A percentile compares a stretch with the other conserved stretches of the same genome.
phyloP scores from a whole-genome alignment of 192 early-diverging fungal species.

The Backusella circina region DNA sequence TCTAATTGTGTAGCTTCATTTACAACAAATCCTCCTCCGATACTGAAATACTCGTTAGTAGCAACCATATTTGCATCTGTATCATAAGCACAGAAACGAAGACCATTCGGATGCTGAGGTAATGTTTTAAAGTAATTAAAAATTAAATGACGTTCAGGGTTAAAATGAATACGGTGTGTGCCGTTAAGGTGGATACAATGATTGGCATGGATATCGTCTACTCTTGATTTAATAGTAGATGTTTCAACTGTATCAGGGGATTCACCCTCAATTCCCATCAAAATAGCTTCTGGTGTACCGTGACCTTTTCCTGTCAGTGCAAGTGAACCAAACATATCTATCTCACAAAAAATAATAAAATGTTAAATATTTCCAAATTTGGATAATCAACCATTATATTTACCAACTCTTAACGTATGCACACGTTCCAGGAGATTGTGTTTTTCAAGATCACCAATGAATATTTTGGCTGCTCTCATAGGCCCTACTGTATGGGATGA shows the following conservation, averaged over 20 bases:
- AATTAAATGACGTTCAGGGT: constrained; percentile 79
- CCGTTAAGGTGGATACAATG: constrained; percentile 71
- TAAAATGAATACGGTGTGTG: constrained; percentile 75
- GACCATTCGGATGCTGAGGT: constrained; percentile 94
- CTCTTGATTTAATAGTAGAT: constrained; percentile 67
- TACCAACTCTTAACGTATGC: constrained; percentile 35
- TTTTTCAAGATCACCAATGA: constrained; percentile 79
- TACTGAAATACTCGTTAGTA: constrained; percentile 95
- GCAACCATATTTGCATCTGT: constrained; percentile 78
- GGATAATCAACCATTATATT: constrained; percentile 48
- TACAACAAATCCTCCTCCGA: constrained; percentile 95
- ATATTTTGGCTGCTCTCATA: constrained; percentile 95
- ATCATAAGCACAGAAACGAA: constrained; percentile 90
- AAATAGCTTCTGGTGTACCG: constrained; percentile 89
- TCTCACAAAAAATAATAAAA: neutral
- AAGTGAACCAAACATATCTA: constrained; percentile 91
- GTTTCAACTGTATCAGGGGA: constrained; percentile 82
- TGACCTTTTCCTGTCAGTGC: constrained; percentile 94
- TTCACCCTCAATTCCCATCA: constrained; percentile 92
- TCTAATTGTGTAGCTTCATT: constrained; percentile 83
- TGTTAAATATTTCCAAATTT: constrained; percentile 27
- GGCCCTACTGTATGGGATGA: constrained; percentile 93
- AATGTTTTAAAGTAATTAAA: constrained; percentile 85
- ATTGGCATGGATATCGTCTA: constrained; percentile 72
- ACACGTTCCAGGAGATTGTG: constrained; percentile 61